These are phyloP conservation scores for Pyrus hybrid DNA, from an alignment of 331 rosid genomes.

Conservation along the genomic window DNA sequence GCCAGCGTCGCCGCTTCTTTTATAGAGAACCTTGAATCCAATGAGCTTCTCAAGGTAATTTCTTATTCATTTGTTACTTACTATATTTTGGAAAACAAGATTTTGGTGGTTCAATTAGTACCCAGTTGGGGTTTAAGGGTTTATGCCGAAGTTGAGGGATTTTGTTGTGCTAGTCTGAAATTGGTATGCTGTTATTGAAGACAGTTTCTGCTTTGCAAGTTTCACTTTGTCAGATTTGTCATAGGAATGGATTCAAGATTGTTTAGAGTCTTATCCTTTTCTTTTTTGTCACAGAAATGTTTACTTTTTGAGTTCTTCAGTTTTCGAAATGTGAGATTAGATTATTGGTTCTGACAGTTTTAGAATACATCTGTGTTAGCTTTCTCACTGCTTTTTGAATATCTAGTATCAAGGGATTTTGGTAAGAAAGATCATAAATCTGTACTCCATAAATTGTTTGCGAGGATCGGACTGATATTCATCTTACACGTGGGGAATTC, in stretches of 20 bases:
- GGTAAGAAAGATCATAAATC: background rate
- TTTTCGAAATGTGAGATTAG: background rate
- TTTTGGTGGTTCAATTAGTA: background rate
- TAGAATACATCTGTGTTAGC: background rate
- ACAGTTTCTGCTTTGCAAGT: background rate
- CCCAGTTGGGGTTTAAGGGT: background rate
- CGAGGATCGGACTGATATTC: background rate
- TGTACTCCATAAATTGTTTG: background rate
- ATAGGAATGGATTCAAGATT: background rate
- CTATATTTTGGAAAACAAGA: background rate
- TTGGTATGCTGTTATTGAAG: background rate
- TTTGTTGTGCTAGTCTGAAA: background rate
- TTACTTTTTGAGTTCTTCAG: background rate
- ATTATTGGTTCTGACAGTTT: background rate
- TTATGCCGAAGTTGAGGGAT: background rate
- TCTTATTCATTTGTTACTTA: background rate
- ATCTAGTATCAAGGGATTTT: background rate
- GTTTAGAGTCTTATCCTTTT: background rate
- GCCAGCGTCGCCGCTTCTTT: constrained; percentile 60
- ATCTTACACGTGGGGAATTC: background rate
- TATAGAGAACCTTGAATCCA: constrained; percentile 77
- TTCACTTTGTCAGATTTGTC: background rate
- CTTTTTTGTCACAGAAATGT: background rate
- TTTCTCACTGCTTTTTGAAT: too few relatives aligned
- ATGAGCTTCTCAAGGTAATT: constrained; percentile 86